Evolutionary conservation across 139 green algal genomes (phyloP).

Genomic region (Nannochloris sp.): DNA sequence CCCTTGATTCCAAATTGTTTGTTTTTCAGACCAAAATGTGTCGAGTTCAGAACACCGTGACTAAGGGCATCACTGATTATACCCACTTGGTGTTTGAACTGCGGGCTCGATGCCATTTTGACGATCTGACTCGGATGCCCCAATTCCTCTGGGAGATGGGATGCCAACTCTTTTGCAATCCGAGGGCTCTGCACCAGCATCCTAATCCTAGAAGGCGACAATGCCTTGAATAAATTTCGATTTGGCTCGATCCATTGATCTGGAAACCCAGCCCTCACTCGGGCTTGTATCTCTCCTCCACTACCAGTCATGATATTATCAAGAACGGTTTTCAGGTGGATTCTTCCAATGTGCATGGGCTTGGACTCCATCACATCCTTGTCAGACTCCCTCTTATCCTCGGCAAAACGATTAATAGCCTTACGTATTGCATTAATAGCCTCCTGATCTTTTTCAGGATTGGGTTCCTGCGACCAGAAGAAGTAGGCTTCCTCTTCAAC

Average conservation of each 20-base stretch:
- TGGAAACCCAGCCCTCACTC: slow-evolving; percentile 1
- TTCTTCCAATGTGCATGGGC: slow-evolving; percentile 6
- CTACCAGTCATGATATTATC: background rate
- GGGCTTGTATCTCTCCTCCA: slow-evolving; percentile 1
- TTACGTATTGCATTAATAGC: slow-evolving; percentile 22
- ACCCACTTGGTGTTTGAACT: slow-evolving; percentile 67
- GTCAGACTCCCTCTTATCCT: background rate
- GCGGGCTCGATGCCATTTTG: slow-evolving; percentile 37
- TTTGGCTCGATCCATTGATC: background rate
- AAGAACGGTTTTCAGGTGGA: slow-evolving; percentile 13
- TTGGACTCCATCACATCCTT: background rate
- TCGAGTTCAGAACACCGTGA: slow-evolving; percentile 55
- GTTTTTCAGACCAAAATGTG: slow-evolving; percentile 45
- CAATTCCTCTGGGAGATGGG: slow-evolving; percentile 47
- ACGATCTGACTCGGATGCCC: slow-evolving; percentile 41
- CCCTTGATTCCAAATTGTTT: slow-evolving; percentile 15
- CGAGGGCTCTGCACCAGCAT: too few species aligned
- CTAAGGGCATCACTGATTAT: slow-evolving; percentile 46
- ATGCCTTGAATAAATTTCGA: background rate
- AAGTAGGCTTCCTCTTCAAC: slow-evolving; percentile 43
- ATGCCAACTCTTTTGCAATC: slow-evolving; percentile 16
- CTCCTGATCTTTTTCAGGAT: slow-evolving; percentile 7
- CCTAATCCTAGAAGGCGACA: background rate
- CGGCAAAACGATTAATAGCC: slow-evolving; percentile 8
- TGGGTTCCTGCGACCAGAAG: slow-evolving; percentile 41